phyloP scores from a whole-genome alignment of 306 rosid genomes.

The Casuarina equisetifolia region DNA sequence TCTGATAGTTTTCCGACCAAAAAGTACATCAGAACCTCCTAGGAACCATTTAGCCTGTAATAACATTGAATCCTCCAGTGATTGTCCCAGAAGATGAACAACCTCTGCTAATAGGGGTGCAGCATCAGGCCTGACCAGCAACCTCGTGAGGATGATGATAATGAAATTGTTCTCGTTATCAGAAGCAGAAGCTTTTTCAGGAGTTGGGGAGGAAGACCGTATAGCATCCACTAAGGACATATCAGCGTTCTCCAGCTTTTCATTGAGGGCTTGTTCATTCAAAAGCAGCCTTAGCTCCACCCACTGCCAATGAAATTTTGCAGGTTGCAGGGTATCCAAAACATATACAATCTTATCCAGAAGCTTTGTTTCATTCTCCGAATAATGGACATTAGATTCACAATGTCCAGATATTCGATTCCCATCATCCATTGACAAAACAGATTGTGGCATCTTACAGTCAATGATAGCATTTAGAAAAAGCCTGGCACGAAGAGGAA shows the following conservation, averaged over 20 bases:
- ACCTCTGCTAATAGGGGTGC: slow-evolving; percentile 89
- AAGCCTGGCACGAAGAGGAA: slow-evolving; percentile 90
- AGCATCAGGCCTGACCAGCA: slow-evolving; percentile 97
- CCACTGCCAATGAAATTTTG: slow-evolving; percentile 99
- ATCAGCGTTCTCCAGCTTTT: slow-evolving; percentile 60
- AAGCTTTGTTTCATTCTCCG: slow-evolving; percentile 63
- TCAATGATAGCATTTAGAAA: slow-evolving; percentile 82
- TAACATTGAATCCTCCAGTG: slow-evolving; percentile 93
- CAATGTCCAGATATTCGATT: slow-evolving; percentile 55
- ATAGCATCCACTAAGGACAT: slow-evolving; percentile 74
- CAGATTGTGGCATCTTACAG: slow-evolving; percentile 69
- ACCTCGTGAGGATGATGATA: slow-evolving; percentile 81
- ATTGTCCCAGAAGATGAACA: slow-evolving; percentile 90
- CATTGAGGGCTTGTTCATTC: slow-evolving; percentile 86
- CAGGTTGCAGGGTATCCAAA: slow-evolving; percentile 90
- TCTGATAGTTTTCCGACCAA: slow-evolving; percentile 84
- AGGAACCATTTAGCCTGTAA: slow-evolving; percentile 95
- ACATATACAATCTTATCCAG: slow-evolving; percentile 73
- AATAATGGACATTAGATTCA: slow-evolving; percentile 51
- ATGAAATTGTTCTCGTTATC: slow-evolving; percentile 91
- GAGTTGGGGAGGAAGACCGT: slow-evolving; percentile 66
- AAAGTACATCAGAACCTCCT: slow-evolving; percentile 76
- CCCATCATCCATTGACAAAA: slow-evolving; percentile 46
- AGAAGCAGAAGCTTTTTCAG: slow-evolving; percentile 74
- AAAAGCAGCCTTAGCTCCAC: slow-evolving; percentile 90